Conservation (phyloP, 805 yeast species). For the Cyberlindnera nakhonratchasimensis region DNA sequence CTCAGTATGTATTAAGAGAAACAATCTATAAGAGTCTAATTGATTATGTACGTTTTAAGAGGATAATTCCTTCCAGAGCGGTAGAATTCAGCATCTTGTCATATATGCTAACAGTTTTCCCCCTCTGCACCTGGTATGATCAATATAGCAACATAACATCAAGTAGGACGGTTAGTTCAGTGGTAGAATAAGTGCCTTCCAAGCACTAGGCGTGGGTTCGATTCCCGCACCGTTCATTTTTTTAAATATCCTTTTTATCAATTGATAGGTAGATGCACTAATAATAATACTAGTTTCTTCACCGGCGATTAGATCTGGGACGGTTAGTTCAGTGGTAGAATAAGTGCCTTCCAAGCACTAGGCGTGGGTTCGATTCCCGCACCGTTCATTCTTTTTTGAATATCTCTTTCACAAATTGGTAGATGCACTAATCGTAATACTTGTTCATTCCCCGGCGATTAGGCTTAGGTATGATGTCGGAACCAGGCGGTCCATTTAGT, state of each 20-base stretch:
- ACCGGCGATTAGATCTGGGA: neutral
- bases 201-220: conserved; percentile 90
- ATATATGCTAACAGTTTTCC: neutral
- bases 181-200: conserved; percentile 90
- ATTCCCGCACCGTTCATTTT: conserved; percentile 78
- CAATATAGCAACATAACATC: neutral
- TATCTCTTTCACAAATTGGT: neutral
- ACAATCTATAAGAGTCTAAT: no score
- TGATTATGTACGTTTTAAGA: no score
- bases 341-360: conserved; percentile 88
- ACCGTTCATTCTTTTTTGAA: conserved; percentile 50
- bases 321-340: conserved; percentile 65
- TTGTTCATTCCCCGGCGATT: no score
- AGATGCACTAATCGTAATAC: neutral
- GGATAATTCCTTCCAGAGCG: no score
- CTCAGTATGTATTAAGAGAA: no score
- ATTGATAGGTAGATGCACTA: no score
- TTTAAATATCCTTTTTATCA: no score
- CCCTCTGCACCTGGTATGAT: no score
- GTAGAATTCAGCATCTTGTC: no score
- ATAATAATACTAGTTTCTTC: neutral
- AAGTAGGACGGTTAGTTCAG: conserved; percentile 38
- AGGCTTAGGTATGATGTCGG: no score
- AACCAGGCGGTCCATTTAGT: no score
- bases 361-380: conserved; percentile 92